These are phyloP conservation scores for Pythium scleroteichum DNA, from an alignment of 352 stramenopile genomes.

Conservation along the genomic window DNA sequence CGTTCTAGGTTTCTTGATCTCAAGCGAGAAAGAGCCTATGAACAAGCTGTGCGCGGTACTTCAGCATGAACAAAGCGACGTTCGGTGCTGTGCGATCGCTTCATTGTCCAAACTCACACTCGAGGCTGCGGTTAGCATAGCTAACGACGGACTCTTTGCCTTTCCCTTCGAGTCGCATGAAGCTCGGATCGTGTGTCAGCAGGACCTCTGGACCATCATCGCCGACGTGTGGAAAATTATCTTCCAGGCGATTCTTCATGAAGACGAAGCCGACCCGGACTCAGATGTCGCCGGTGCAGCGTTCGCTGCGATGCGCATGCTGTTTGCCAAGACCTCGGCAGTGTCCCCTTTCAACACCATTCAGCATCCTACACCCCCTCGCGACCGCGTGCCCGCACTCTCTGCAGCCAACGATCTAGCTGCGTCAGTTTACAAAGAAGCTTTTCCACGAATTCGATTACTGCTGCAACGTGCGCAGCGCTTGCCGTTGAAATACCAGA, in stretches of 20 bases:
- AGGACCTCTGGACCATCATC: slow-evolving; percentile 77
- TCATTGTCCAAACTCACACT: slow-evolving; percentile 59
- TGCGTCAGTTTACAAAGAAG: slow-evolving; percentile 66
- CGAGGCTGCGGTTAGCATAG: slow-evolving; percentile 47
- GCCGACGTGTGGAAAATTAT: slow-evolving; percentile 83
- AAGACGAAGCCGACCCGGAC: slow-evolving; percentile 12
- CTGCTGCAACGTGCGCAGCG: slow-evolving; percentile 45
- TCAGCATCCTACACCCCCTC: slow-evolving; percentile 25
- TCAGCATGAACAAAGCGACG: slow-evolving; percentile 62
- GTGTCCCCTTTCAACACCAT: slow-evolving; percentile 38
- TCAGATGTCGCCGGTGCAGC: slow-evolving; percentile 39
- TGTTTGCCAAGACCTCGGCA: slow-evolving; percentile 51
- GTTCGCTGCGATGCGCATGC: slow-evolving; percentile 57
- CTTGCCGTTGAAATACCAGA: slow-evolving; percentile 59
- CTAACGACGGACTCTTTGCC: slow-evolving; percentile 54
- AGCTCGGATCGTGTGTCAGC: slow-evolving; percentile 74
- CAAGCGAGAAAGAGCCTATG: slow-evolving; percentile 71
- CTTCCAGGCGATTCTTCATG: slow-evolving; percentile 56
- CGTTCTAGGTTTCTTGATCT: slow-evolving; percentile 62
- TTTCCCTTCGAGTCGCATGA: slow-evolving; percentile 88
- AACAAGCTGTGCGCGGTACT: slow-evolving; percentile 74
- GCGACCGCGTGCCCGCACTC: slow-evolving; percentile 20
- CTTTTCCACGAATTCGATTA: slow-evolving; percentile 51
- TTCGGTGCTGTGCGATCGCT: slow-evolving; percentile 60
- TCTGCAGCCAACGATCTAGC: slow-evolving; percentile 67